Evolutionary conservation across 106 monocot genomes (phyloP), one percentile per base, ranked within the genome.

Genomic region (Acanthochlamys bracteata): DNA sequence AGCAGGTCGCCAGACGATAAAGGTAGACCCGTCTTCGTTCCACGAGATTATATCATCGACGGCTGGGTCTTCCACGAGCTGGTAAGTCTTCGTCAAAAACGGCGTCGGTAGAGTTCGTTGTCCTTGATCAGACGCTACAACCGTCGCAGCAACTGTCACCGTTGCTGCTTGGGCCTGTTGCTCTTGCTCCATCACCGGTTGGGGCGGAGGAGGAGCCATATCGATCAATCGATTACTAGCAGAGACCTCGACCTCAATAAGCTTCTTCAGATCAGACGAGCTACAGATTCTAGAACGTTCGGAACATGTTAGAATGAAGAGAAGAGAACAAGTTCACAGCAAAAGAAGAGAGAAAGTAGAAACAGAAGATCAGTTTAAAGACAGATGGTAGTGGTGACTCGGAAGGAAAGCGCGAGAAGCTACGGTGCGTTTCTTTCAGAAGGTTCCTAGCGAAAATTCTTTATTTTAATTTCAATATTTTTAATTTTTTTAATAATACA

Each of bases 1-100:
- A 14, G 93, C 89, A 20, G 93, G 93, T 1, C 86, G 71, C 89
- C 89, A 94, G 62, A 94, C 93, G 75, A 94, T 66, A 73, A 94
- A 94, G 43, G 86, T 75, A 55, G 86, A 77, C 39, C 93, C 93
- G 41, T 89, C 89, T 16, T 86, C 89, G 81, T 86, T 94, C 93
- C 93, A 94, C 56, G 93, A 89, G 70, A 93, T 86, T 46, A 93
- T 69, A 23, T 93, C 85, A 55, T 93, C 89, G 39, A 83, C 71
- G 25, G 66, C 45, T 15, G 93, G 89, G 55, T 93, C 93, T 11
- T 93, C 89, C 43, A 93, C 89, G 25, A 93, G 70, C 66, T 93
- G 85, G 71, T 93, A 93, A 19, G 93, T 89, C 76, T 93, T 93
- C 39, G 75, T 79, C 12, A 93, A 79, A 74, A 93, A 93, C 41